Evolutionary conservation across 2,329 filamentous ascomycete genomes (phyloP).

Genomic region (Phaeoacremonium minimum): DNA sequence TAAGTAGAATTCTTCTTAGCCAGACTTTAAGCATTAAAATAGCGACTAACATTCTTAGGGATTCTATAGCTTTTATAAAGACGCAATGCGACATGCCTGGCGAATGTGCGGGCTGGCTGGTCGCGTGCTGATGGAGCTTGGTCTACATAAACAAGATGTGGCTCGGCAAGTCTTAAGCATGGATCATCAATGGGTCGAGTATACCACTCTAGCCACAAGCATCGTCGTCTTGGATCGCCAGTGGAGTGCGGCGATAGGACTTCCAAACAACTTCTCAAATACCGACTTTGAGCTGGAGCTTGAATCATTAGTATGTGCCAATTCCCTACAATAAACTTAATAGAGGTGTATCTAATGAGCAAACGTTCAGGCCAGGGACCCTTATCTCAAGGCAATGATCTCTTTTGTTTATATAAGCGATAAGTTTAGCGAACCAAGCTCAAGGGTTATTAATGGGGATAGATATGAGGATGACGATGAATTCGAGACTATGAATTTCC

Average conservation of each 20-base stretch:
- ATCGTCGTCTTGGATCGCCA: conserved; percentile 1
- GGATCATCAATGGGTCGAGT: background rate
- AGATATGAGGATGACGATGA: conserved; percentile 17
- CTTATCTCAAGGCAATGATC: conserved; percentile 14
- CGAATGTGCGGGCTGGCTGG: conserved; percentile 3
- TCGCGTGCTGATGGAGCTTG: conserved; percentile 1
- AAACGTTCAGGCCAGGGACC: conserved; percentile 1
- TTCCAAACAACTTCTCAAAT: background rate
- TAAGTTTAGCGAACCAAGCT: conserved; percentile 12
- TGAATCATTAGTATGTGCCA: background rate
- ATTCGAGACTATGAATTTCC: conserved; percentile 22
- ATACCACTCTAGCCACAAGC: background rate
- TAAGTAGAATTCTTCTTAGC: too few species aligned
- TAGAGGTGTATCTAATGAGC: too few species aligned
- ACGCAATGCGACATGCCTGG: background rate
- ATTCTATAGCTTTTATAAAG: background rate
- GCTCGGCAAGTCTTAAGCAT: background rate
- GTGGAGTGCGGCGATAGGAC: conserved; percentile 1
- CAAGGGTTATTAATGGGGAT: conserved; percentile 7
- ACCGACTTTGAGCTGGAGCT: background rate
- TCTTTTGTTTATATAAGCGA: conserved; percentile 14
- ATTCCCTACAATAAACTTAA: too few species aligned
- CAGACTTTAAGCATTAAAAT: too few species aligned
- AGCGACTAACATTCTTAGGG: background rate
- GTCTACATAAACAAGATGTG: conserved; percentile 2